Base-by-base conservation (phyloP, 192 early-diverging fungal genomes). In the Endogone sp. region DNA sequence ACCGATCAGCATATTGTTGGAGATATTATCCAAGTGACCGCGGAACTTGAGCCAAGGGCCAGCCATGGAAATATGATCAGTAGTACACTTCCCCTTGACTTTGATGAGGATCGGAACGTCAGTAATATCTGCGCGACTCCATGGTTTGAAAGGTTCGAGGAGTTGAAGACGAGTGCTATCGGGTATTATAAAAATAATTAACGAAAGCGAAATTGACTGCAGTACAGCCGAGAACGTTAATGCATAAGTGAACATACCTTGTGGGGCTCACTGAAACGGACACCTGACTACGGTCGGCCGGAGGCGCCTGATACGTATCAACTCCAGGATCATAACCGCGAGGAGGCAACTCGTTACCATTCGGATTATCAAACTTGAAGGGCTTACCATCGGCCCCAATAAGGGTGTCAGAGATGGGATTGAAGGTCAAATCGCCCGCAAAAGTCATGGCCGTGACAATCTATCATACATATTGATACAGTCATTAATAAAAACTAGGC, bases 1-100 rank as follows among this genome's bases (percentile, higher is more conserved):
- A 79, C 97, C 97, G 66, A 99, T 99, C 82, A 99, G 89, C 88
- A 96, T 97, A 88, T 99, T 99, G 86, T 95, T 97, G 70, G 95
- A 91, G 79, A 99, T 94, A 87, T 97, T 99, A 78, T 99, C 97
- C 68, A 99, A 86, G 80, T 99, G 97, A 62, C 97, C 97, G 77
- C 95, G 93, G 88, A 92, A 99, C 88, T 93, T 91, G 80, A 93
- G 84, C 91, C 91, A 93, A 62, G 92, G 91, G 65, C 92, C 93
- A 57, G 93, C 95, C 84, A 92, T 91, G 59, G 91, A 93, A 75
- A 99, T 99, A 83, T 99, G 97, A 79, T 99, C 97, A 25, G 97
- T 99, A 30, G 97, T 99, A 87, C 97, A 99, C 86, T 99, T 99
- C 77, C 97, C 97, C 76, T 88, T 86, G 70, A 91, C 94, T 86